Evolutionary conservation across 1,284 basidiomycete genomes (phyloP).

Genomic region (Microbotryum intermedium): DNA sequence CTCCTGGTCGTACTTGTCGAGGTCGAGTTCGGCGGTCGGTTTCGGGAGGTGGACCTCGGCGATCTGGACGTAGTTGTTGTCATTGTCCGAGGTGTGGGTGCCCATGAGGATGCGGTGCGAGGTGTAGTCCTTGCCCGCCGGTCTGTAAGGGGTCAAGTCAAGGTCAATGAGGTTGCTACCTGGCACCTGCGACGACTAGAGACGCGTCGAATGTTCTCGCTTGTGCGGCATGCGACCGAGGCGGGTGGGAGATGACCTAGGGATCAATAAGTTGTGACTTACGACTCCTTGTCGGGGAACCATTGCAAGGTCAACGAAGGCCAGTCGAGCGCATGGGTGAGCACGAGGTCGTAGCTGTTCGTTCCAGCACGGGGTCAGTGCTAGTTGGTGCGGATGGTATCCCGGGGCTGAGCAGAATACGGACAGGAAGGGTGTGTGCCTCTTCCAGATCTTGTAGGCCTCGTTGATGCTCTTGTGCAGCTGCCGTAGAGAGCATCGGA

Average conservation of each 20-base stretch:
- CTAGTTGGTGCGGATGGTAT: background rate
- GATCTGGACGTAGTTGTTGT: conserved; percentile 93
- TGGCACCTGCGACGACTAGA: background rate
- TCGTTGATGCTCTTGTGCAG: conserved; percentile 38
- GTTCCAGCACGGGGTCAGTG: background rate
- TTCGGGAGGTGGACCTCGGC: conserved; percentile 89
- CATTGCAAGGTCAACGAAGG: conserved; percentile 96
- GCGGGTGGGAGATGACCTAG: no score
- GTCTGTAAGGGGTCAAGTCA: conserved; percentile 44
- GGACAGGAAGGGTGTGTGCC: conserved; percentile 64
- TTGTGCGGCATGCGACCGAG: no score
- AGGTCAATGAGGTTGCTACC: background rate
- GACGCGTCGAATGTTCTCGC: background rate
- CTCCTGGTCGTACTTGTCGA: conserved; percentile 82
- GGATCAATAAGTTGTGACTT: conserved; percentile 37
- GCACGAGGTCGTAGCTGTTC: conserved; percentile 76
- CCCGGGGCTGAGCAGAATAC: background rate
- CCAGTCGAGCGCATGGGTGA: conserved; percentile 98
- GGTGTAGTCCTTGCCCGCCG: conserved; percentile 81
- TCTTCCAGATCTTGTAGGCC: conserved; percentile 63
- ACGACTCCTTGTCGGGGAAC: conserved; percentile 96
- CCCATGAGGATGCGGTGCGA: conserved; percentile 89
- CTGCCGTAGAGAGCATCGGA: conserved; percentile 1
- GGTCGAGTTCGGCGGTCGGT: conserved; percentile 51
- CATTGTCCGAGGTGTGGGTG: conserved; percentile 92